These are phyloP conservation scores for Populus simonii DNA, from an alignment of 345 rosid species.

Conservation along the genomic window DNA sequence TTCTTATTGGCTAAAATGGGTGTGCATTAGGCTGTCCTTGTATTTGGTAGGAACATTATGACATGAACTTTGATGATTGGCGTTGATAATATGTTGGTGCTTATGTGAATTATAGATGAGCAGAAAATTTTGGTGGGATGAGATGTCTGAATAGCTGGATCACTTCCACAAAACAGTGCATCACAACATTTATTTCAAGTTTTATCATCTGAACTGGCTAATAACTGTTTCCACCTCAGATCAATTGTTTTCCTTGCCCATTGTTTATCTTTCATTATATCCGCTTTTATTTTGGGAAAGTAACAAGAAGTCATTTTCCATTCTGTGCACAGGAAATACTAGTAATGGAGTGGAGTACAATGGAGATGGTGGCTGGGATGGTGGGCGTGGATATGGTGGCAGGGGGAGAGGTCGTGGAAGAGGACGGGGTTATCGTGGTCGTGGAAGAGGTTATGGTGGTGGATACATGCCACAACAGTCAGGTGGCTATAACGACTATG, in stretches of 20 bases:
- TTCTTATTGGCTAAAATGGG: background rate
- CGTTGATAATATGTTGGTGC: background rate
- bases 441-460: constrained; percentile 19
- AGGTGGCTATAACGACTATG: constrained; percentile 28
- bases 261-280: background rate
- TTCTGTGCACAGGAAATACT: background rate
- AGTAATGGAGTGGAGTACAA: background rate
- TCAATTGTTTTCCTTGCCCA: background rate
- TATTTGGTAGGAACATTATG: background rate
- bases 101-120: background rate
- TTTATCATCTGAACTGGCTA: background rate
- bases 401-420: constrained; percentile 23
- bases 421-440: constrained; percentile 16
- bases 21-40: background rate
- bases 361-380: background rate
- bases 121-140: background rate
- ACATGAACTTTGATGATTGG: background rate
- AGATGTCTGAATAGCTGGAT: background rate
- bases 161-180: background rate
- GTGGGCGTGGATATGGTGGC: background rate
- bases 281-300: background rate
- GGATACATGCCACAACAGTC: constrained; percentile 22
- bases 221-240: background rate
- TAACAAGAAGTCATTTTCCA: background rate
- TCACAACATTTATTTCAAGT: background rate